phyloP scores from a whole-genome alignment of 352 stramenopile species.

The Bremia lactucae region DNA sequence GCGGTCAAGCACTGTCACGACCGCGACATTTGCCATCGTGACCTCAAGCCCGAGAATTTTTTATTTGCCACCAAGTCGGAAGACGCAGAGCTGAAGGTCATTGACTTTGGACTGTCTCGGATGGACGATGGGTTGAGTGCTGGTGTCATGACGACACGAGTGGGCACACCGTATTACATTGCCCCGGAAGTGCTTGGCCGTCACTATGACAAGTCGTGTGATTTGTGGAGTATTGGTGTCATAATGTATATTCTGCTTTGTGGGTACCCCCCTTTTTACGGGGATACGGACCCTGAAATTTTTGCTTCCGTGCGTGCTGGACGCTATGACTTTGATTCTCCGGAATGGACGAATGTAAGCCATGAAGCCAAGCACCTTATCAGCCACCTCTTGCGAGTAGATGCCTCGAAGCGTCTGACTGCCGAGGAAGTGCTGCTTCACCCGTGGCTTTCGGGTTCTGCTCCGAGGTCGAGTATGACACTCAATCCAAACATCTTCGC shows the following conservation, averaged over 20 bases:
- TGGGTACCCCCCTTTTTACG: constrained; percentile 94
- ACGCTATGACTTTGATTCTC: constrained; percentile 79
- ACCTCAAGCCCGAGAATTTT: constrained; percentile 98
- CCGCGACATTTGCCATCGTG: constrained; percentile 94
- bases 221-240: constrained; percentile 94
- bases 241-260: constrained; percentile 95
- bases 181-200: constrained; percentile 89
- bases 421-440: constrained; percentile 81
- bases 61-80: constrained; percentile 88
- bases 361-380: constrained; percentile 92
- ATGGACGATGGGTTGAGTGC: constrained; percentile 82
- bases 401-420: constrained; percentile 87
- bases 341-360: constrained; percentile 76
- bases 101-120: constrained; percentile 95
- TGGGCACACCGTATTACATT: constrained; percentile 95
- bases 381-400: constrained; percentile 87
- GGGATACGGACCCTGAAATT: constrained; percentile 88
- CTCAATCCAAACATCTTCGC: constrained; percentile 80
- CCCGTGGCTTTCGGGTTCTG: constrained; percentile 75
- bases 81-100: constrained; percentile 94
- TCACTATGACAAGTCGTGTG: constrained; percentile 93
- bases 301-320: constrained; percentile 72
- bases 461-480: constrained; percentile 60
- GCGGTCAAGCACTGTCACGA: constrained; percentile 96
- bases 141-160: constrained; percentile 90